Evolutionary conservation across 75 land plant genomes (phyloP), one percentile per base, ranked within the genome.

Genomic region (Selaginella moellendorffii): DNA sequence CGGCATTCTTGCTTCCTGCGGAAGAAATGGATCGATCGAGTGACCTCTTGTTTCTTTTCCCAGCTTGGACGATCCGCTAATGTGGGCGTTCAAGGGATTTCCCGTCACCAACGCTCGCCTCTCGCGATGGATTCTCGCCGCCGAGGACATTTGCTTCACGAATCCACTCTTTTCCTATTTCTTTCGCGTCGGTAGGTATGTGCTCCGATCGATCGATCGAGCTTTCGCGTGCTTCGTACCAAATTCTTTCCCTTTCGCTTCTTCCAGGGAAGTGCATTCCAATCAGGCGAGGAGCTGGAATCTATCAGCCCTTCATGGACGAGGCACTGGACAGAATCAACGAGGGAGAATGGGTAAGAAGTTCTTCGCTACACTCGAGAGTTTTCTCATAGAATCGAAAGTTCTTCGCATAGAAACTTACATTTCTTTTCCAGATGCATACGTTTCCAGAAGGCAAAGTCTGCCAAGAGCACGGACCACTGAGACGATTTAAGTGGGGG

Each of bases 381-480:
- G n/a, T n/a, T n/a, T n/a, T n/a, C n/a, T n/a, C n/a, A n/a, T n/a
- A n/a, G n/a, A n/a, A n/a, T n/a, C n/a, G n/a, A n/a, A n/a, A n/a
- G n/a, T n/a, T n/a, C n/a, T n/a, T n/a, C n/a, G n/a, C n/a, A n/a
- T n/a, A n/a, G n/a, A n/a, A n/a, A n/a, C n/a, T n/a, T n/a, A n/a
- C n/a, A n/a, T 28, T 36, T 28, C 19, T 2, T 59, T 53, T 31
- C 25, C 79, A 91, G 97, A 28, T 91, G 64, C 95, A 91, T 74
- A 91, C 95, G 67, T 93, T 93, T 77, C 98, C 98, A 52, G 98
- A 93, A 68, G 98, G 98, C 26, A 93, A 88, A 62, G 79, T 93
- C 25, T 79, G 53, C 29, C 98, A 93, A 77, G 87, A 82, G 59
- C 67, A 71, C 69, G 80, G 53, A 30, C 90, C 90, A 1, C 86